A percentile compares a stretch with the other conserved stretches of the same genome.
These are phyloP conservation scores for Narthecium ossifragum DNA, from an alignment of 106 monocot genomes.

Conservation along the genomic window DNA sequence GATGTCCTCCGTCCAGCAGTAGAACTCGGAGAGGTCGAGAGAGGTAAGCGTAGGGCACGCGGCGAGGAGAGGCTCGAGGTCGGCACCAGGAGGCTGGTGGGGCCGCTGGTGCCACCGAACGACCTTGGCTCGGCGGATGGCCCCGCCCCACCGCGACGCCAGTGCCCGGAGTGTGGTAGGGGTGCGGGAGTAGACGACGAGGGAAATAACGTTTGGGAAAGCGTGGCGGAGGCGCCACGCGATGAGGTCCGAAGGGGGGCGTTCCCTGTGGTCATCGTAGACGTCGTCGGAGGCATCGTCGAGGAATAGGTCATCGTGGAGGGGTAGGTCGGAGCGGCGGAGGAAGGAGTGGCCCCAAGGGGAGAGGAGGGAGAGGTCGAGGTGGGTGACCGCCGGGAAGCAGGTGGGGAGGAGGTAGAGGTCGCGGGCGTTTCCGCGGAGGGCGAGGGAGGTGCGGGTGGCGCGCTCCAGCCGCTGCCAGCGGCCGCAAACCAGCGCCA, in stretches of 20 bases:
- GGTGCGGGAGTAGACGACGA: conserved; percentile 64
- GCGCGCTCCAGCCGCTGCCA: conserved; percentile 54
- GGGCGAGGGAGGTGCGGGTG: conserved; percentile 62
- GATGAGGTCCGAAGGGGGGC: conserved; percentile 15
- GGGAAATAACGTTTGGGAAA: conserved; percentile 51
- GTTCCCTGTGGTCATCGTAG: background rate
- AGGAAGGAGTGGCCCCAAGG: conserved; percentile 64
- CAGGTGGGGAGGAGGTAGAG: conserved; percentile 55
- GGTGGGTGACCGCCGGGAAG: conserved; percentile 58
- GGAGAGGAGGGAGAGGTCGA: conserved; percentile 88
- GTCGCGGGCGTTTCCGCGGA: conserved; percentile 70
- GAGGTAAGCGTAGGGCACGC: conserved; percentile 27
- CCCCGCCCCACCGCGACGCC: conserved; percentile 28
- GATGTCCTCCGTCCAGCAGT: conserved; percentile 94
- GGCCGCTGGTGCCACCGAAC: conserved; percentile 85
- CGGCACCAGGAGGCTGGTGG: conserved; percentile 29
- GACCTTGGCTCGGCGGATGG: conserved; percentile 42
- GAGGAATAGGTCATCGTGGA: no score
- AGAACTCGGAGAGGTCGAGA: conserved; percentile 79
- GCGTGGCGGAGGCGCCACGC: conserved; percentile 31
- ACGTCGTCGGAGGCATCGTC: background rate
- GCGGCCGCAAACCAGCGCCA: conserved; percentile 50
- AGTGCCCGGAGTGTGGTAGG: conserved; percentile 33
- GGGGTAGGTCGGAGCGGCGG: conserved; percentile 1
- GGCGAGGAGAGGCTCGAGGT: conserved; percentile 44